Base-by-base conservation (phyloP, 1,139 yeast genomes). In the Suhomyces panamericanus region DNA sequence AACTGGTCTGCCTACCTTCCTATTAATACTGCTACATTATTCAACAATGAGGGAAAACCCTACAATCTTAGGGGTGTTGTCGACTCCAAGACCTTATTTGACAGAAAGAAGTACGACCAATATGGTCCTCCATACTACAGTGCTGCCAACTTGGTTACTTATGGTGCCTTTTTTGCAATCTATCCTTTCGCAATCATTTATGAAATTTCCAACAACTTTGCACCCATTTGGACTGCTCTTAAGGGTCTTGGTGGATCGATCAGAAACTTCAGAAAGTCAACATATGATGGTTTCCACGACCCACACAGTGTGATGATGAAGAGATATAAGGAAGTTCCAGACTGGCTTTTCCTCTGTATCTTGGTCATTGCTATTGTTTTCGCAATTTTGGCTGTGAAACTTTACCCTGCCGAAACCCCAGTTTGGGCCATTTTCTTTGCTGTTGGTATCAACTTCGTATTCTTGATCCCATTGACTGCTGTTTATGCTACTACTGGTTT, bases 111-210 rank as follows among this genome's bases (percentile, higher is more conserved):
- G 46, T 56, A 55, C 38, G 42, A 53, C 9, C 50, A 63, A 49
- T n/a, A 55, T 60, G 76, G 76, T 0, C 77, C 77, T 8, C 77
- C 77, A 10, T 72, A 70, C 50, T 72, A 69, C 47, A 57, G 68
- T 35, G 76, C 77, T 3, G 76, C 77, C 1, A 71, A 69, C 52
- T 58, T 72, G 45, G 73, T 71, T 7, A 51, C 69, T 2, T 72
- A 72, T 50, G 77, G 77, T 2, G 77, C 77, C 32, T 53, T 51
- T 31, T 54, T 57, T 35, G 56, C 56, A 6, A 26, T 54, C 32
- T 56, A 54, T 42, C 60, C 60, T 3, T 49, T 54, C 38, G 41
- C 51, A 1, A 37, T 53, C 28, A 28, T 49, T 12, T 55, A 49
- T 33, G 56, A 50, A 39, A 35, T 46, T 20, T 44, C 39, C 6